A percentile compares a stretch with the other conserved stretches of the same genome.
Evolutionary conservation across 2,329 filamentous ascomycete species (phyloP).

Genomic region (Penicillium psychrosexuale): DNA sequence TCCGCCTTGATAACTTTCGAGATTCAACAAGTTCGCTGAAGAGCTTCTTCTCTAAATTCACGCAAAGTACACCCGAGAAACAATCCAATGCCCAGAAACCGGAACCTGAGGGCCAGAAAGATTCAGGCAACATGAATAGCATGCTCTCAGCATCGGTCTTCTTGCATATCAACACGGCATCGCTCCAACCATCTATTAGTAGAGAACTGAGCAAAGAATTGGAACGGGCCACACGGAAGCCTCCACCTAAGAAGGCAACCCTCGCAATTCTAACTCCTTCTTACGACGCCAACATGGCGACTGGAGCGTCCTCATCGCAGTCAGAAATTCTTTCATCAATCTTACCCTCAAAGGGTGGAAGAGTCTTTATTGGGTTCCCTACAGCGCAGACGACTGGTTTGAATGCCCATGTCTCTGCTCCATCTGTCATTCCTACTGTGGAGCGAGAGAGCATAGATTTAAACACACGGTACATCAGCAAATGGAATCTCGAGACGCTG

Average conservation of each 20-base stretch:
- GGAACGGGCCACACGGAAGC: conserved; percentile 94
- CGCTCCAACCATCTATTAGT: conserved; percentile 71
- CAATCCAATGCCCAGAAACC: conserved; percentile 48
- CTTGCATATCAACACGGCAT: conserved; percentile 79
- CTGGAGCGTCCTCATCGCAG: conserved; percentile 51
- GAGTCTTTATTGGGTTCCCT: conserved; percentile 95
- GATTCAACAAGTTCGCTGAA: conserved; percentile 61
- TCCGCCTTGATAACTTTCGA: conserved; percentile 38
- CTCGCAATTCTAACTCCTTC: conserved; percentile 88
- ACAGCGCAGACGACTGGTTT: conserved; percentile 95
- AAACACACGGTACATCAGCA: conserved; percentile 89
- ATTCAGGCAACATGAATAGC: conserved; percentile 70
- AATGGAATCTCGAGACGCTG: conserved; percentile 93
- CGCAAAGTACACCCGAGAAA: conserved; percentile 51
- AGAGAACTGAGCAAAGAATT: conserved; percentile 76
- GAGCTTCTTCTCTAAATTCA: conserved; percentile 78
- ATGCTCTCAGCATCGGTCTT: conserved; percentile 77
- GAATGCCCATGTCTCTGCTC: conserved; percentile 90
- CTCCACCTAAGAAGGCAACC: conserved; percentile 81
- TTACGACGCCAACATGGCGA: conserved; percentile 73
- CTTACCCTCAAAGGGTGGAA: conserved; percentile 80
- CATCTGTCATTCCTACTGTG: conserved; percentile 93
- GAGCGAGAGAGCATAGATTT: conserved; percentile 96
- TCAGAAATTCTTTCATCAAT: conserved; percentile 85
- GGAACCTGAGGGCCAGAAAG: conserved; percentile 57